A percentile compares a stretch with the other conserved stretches of the same genome.
Conservation (phyloP, 192 early-diverging fungal genomes). For the Cetraspora pellucida region DNA sequence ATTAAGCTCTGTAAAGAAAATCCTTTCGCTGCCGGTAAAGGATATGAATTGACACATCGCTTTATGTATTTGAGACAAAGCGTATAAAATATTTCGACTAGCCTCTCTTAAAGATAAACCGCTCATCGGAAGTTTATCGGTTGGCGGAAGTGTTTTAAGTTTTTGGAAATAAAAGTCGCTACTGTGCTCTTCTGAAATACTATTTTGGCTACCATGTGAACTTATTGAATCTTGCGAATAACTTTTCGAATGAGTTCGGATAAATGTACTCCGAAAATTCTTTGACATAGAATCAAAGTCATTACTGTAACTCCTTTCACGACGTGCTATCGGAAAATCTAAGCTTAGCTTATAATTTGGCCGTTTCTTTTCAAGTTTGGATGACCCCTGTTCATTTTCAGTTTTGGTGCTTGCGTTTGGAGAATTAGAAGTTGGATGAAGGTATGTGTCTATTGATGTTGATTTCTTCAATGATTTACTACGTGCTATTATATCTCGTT, state of each 20-base stretch:
- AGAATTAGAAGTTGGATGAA: neutral
- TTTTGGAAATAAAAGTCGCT: slow-evolving; percentile 47
- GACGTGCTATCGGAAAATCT: slow-evolving; percentile 8
- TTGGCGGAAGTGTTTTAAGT: slow-evolving; percentile 35
- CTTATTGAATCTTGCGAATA: slow-evolving; percentile 42
- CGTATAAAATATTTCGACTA: slow-evolving; percentile 46
- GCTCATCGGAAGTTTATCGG: slow-evolving; percentile 34
- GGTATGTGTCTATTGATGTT: neutral
- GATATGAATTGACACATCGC: slow-evolving; percentile 45
- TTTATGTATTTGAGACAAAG: slow-evolving; percentile 48
- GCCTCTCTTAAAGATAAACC: slow-evolving; percentile 47
- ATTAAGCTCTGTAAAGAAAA: slow-evolving; percentile 41
- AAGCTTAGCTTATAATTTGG: neutral
- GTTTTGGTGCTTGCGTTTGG: neutral
- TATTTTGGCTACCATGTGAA: neutral
- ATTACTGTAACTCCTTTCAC: slow-evolving; percentile 26
- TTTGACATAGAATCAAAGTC: slow-evolving; percentile 12
- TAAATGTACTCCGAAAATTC: neutral
- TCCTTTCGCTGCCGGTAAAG: slow-evolving; percentile 43
- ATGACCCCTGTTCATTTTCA: neutral
- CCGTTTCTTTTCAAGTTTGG: slow-evolving; percentile 13
- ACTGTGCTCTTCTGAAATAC: slow-evolving; percentile 36
- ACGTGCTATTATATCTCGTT: neutral
- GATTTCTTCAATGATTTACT: slow-evolving; percentile 6
- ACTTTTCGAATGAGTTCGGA: slow-evolving; percentile 45